Percentiles rank a stretch among this genome's conserved stretches.
Evolutionary conservation across 345 rosid species (phyloP).

Genomic region (Bruguiera sexangula): DNA sequence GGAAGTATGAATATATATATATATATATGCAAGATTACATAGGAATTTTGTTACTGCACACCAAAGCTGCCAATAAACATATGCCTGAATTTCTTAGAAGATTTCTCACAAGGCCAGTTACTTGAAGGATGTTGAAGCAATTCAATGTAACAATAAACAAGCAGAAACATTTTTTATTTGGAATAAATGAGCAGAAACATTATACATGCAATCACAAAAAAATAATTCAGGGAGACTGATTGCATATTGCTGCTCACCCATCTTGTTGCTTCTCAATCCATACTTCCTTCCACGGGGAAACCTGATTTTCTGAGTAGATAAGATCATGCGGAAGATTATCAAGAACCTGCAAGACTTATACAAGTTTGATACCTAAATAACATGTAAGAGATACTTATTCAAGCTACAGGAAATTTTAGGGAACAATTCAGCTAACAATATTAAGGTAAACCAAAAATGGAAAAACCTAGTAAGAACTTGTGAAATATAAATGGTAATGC

Average conservation of each 20-base stretch:
- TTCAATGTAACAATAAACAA: not conserved
- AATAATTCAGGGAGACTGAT: not conserved
- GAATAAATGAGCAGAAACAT: not conserved
- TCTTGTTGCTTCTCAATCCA: conserved; percentile 75
- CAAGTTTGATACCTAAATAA: not conserved
- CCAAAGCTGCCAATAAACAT: not conserved
- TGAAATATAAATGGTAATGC: too few relatives aligned
- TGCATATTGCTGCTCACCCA: conserved; percentile 38
- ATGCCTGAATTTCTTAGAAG: not conserved
- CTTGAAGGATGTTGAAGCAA: not conserved
- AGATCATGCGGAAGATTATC: conserved; percentile 99
- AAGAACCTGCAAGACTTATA: conserved; percentile 61
- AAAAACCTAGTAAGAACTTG: too few relatives aligned
- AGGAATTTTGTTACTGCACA: not conserved
- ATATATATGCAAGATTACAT: not conserved
- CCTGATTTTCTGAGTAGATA: conserved; percentile 72
- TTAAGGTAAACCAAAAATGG: too few relatives aligned
- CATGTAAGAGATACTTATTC: too few relatives aligned
- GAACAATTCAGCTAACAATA: too few relatives aligned
- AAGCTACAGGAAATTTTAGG: too few relatives aligned
- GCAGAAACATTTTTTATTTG: not conserved
- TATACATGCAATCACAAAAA: not conserved
- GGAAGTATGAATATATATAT: not conserved
- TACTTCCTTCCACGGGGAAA: conserved; percentile 90
- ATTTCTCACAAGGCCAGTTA: not conserved